Percentiles rank a stretch among this genome's conserved stretches.
Evolutionary conservation across 768 basidiomycete species (phyloP).

Genomic region (Strobilomyces confusus): DNA sequence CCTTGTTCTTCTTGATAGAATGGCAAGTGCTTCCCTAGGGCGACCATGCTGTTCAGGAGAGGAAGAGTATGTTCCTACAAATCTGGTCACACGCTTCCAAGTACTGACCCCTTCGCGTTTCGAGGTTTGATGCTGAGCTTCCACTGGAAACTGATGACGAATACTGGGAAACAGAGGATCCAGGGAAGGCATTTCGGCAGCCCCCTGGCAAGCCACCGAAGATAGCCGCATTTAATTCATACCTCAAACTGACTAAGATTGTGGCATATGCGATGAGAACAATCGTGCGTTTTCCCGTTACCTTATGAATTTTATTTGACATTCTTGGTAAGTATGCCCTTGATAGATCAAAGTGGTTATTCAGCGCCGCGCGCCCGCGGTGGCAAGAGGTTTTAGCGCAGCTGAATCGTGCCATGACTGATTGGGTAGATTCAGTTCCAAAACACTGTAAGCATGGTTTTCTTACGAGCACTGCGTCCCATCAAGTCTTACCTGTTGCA

Average conservation of each 20-base stretch:
- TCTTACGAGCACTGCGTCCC: not conserved
- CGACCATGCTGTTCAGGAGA: conserved; percentile 54
- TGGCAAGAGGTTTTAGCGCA: conserved; percentile 62
- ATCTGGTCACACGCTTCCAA: not conserved
- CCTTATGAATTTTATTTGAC: not conserved
- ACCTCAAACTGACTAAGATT: conserved; percentile 65
- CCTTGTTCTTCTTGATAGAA: conserved; percentile 56
- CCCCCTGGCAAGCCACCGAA: conserved; percentile 55
- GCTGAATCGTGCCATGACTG: conserved; percentile 63
- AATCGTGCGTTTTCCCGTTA: conserved; percentile 43
- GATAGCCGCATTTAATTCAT: conserved; percentile 59
- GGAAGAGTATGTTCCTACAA: conserved; percentile 57
- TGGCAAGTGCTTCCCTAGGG: conserved; percentile 51
- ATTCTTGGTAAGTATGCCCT: conserved; percentile 53
- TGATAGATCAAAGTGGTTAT: conserved; percentile 55
- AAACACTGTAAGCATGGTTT: conserved; percentile 49
- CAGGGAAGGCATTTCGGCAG: conserved; percentile 58
- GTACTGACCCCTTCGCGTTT: conserved; percentile 13
- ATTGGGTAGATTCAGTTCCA: conserved; percentile 70
- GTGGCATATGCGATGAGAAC: conserved; percentile 66
- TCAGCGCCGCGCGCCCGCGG: conserved; percentile 48
- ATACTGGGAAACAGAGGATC: conserved; percentile 61
- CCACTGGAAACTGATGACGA: conserved; percentile 82
- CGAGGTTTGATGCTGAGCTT: conserved; percentile 79
- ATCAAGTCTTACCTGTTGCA: not conserved